A percentile compares a stretch with the other conserved stretches of the same genome.
Evolutionary conservation across 202 grass and related monocot species (phyloP).

Genomic region (Zizania palustris): DNA sequence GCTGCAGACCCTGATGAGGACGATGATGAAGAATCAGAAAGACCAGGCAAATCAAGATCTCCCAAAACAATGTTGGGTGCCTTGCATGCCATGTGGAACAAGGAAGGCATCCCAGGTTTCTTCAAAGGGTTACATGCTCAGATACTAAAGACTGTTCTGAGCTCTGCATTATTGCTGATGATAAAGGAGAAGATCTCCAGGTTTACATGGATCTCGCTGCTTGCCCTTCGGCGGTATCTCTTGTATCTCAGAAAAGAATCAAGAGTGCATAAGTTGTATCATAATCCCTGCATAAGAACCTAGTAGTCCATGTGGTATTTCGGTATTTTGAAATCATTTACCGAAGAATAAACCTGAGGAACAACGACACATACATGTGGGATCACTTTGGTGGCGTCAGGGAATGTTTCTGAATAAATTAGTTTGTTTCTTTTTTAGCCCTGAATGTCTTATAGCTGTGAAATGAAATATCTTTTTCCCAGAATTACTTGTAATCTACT

Average conservation of each 20-base stretch:
- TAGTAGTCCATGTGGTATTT: not conserved
- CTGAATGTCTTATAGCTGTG: slow-evolving; percentile 29
- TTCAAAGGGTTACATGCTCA: slow-evolving; percentile 94
- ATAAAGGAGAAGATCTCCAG: slow-evolving; percentile 98
- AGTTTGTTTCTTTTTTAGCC: slow-evolving; percentile 16
- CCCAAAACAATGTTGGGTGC: slow-evolving; percentile 77
- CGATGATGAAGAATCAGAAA: slow-evolving; percentile 43
- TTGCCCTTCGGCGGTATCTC: slow-evolving; percentile 67
- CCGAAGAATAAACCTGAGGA: slow-evolving; percentile 39
- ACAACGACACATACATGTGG: slow-evolving; percentile 26
- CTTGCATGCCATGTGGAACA: slow-evolving; percentile 83
- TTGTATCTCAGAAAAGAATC: slow-evolving; percentile 70
- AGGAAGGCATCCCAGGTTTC: slow-evolving; percentile 89
- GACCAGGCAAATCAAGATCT: slow-evolving; percentile 43
- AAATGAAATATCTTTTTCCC: slow-evolving; percentile 29
- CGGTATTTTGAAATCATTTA: slow-evolving; percentile 26
- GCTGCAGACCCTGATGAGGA: slow-evolving; percentile 62
- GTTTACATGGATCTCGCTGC: slow-evolving; percentile 89
- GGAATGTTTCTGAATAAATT: slow-evolving; percentile 47
- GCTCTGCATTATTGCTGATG: slow-evolving; percentile 95
- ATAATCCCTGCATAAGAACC: not conserved
- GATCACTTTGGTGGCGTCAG: slow-evolving; percentile 1
- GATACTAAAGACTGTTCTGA: slow-evolving; percentile 96
- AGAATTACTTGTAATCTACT: slow-evolving; percentile 1
- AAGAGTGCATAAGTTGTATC: slow-evolving; percentile 47